These are phyloP conservation scores for Coemansia sp. DNA, from an alignment of 192 early-diverging fungal species.

Conservation along the genomic window DNA sequence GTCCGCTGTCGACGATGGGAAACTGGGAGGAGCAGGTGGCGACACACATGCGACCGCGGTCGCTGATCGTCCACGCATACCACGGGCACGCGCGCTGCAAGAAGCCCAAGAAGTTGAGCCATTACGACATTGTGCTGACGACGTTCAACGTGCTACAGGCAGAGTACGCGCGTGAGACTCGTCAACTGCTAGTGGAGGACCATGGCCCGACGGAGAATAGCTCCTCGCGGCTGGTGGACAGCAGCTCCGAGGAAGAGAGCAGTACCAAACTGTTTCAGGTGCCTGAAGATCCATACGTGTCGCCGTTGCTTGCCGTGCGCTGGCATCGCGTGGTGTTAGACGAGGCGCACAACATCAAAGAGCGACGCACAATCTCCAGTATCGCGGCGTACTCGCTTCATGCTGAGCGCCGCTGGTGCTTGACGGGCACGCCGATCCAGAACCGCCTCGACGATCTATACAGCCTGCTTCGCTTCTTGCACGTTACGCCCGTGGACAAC, in stretches of 20 bases:
- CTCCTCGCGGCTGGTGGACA: constrained; percentile 13
- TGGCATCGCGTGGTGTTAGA: constrained; percentile 91
- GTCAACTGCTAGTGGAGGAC: constrained; percentile 20
- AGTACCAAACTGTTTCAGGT: constrained; percentile 26
- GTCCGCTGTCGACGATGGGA: constrained; percentile 66
- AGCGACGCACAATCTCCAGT: constrained; percentile 68
- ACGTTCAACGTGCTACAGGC: constrained; percentile 66
- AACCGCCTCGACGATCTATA: constrained; percentile 86
- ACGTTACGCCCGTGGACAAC: constrained; percentile 66
- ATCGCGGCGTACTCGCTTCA: constrained; percentile 69
- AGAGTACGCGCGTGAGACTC: constrained; percentile 52
- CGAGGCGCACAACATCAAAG: constrained; percentile 93
- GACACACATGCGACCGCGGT: constrained; percentile 43
- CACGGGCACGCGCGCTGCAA: constrained; percentile 57
- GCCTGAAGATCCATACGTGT: constrained; percentile 42
- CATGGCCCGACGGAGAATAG: background rate
- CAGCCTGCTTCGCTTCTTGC: constrained; percentile 81
- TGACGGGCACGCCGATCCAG: constrained; percentile 92
- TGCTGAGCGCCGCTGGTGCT: constrained; percentile 77
- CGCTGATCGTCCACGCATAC: constrained; percentile 58
- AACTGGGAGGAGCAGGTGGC: constrained; percentile 75
- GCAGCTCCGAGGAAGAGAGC: constrained; percentile 41
- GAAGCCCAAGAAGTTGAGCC: constrained; percentile 52
- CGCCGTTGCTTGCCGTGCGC: constrained; percentile 58
- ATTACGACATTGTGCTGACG: constrained; percentile 71